These are phyloP conservation scores for Schizophyllum amplum DNA, from an alignment of 1,284 basidiomycete genomes.

Conservation along the genomic window DNA sequence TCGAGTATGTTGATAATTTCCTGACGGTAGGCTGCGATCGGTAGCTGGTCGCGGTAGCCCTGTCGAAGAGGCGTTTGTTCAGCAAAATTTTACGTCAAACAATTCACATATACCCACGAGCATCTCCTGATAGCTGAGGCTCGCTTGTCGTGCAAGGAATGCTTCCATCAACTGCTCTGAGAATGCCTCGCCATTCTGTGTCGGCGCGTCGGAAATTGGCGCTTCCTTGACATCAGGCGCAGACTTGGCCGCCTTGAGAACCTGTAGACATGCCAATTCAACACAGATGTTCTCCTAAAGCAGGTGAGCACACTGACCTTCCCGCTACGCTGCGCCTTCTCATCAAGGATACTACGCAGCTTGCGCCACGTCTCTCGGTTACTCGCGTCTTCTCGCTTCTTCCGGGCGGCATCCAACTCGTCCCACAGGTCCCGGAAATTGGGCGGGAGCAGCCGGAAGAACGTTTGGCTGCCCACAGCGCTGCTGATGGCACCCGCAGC, in stretches of 20 bases:
- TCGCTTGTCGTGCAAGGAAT: constrained; percentile 54
- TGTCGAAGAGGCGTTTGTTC: too few relatives aligned
- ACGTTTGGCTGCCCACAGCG: constrained; percentile 35
- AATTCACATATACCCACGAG: constrained; percentile 58
- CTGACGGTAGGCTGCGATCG: constrained; percentile 84
- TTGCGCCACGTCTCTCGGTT: constrained; percentile 71
- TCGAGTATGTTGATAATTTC: constrained; percentile 72
- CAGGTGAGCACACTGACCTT: constrained; percentile 42
- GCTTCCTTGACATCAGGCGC: constrained; percentile 12
- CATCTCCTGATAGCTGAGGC: constrained; percentile 79
- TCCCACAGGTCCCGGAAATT: constrained; percentile 91
- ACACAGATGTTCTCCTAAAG: too few relatives aligned
- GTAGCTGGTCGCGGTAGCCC: constrained; percentile 69
- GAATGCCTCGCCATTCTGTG: constrained; percentile 17
- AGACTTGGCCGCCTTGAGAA: constrained; percentile 23
- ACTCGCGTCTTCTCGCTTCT: constrained; percentile 49
- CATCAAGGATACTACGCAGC: constrained; percentile 53
- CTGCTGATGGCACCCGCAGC: constrained; percentile 35
- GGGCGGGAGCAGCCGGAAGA: constrained; percentile 71
- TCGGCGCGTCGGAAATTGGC: constrained; percentile 7
- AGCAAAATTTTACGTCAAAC: too few relatives aligned
- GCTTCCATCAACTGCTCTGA: constrained; percentile 47
- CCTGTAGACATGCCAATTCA: constrained; percentile 15
- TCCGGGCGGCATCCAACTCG: constrained; percentile 70
- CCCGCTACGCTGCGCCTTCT: constrained; percentile 36